phyloP scores from a whole-genome alignment of 805 yeast genomes.

The Suhomyces vadensis region DNA sequence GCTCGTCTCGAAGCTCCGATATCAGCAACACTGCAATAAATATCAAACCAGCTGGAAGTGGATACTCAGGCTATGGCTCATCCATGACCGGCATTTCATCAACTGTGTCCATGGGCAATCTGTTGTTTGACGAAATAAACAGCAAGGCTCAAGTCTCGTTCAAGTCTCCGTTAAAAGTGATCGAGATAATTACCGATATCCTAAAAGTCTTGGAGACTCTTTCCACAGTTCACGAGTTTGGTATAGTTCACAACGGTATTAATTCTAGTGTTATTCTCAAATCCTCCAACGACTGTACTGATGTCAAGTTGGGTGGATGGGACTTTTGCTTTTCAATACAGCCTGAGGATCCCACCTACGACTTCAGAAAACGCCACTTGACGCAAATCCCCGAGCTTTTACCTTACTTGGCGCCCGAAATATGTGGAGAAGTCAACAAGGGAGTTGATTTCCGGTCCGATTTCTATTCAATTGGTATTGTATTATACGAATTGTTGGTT shows the following conservation, averaged over 20 bases:
- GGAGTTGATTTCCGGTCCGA: slow-evolving; percentile 50
- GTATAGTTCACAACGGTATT: slow-evolving; percentile 50
- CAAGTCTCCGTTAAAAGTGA: slow-evolving; percentile 17
- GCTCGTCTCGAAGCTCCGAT: background rate
- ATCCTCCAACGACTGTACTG: slow-evolving; percentile 25
- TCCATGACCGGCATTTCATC: background rate
- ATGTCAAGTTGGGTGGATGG: slow-evolving; percentile 47
- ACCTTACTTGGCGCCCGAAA: slow-evolving; percentile 54
- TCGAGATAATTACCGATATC: slow-evolving; percentile 25
- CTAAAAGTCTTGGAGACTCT: slow-evolving; percentile 23
- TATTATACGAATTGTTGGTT: slow-evolving; percentile 48
- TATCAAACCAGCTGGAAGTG: background rate
- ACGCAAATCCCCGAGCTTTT: slow-evolving; percentile 38
- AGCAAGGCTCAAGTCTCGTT: slow-evolving; percentile 11
- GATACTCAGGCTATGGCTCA: slow-evolving; percentile 9
- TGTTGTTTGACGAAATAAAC: slow-evolving; percentile 2
- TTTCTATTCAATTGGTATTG: slow-evolving; percentile 51
- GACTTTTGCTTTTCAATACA: slow-evolving; percentile 46
- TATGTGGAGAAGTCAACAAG: slow-evolving; percentile 38
- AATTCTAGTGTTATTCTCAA: slow-evolving; percentile 40
- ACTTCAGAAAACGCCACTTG: slow-evolving; percentile 44
- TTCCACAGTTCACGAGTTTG: slow-evolving; percentile 39
- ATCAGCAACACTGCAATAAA: background rate
- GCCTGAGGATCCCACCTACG: slow-evolving; percentile 43
- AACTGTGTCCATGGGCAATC: slow-evolving; percentile 4